A percentile compares a stretch with the other conserved stretches of the same genome.
Conservation (phyloP, 2,329 filamentous ascomycete species). For the Venturia effusa region DNA sequence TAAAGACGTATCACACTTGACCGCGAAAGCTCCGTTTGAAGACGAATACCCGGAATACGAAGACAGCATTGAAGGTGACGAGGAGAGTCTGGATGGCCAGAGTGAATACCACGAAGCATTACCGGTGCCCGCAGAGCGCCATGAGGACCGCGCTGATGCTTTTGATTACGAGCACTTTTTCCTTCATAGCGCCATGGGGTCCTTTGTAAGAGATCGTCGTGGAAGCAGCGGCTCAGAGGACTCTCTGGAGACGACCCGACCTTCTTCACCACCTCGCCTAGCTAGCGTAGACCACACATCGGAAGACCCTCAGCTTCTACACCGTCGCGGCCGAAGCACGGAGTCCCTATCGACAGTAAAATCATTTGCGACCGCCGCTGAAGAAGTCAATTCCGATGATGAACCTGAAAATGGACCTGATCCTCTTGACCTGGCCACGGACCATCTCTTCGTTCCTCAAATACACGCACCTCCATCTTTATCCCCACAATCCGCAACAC, state of each 20-base stretch:
- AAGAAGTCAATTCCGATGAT: constrained; percentile 5
- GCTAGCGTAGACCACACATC: not conserved
- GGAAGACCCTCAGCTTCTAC: constrained; percentile 4
- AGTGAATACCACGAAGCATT: constrained; percentile 14
- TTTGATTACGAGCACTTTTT: constrained; percentile 98
- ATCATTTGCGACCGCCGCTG: constrained; percentile 12
- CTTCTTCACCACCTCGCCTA: constrained; percentile 12
- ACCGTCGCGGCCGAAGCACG: constrained; percentile 10
- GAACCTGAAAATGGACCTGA: constrained; percentile 11
- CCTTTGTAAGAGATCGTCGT: constrained; percentile 45
- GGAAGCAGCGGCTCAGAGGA: constrained; percentile 35
- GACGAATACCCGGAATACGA: constrained; percentile 15
- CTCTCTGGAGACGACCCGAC: constrained; percentile 41
- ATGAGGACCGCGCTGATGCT: constrained; percentile 87
- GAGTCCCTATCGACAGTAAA: constrained; percentile 13
- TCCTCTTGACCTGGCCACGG: not conserved
- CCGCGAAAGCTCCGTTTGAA: constrained; percentile 24
- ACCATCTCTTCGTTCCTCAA: not conserved
- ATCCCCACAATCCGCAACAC: not conserved
- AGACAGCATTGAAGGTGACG: constrained; percentile 13
- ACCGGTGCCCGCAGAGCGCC: constrained; percentile 39
- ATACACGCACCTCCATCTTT: not conserved
- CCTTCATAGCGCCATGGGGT: constrained; percentile 82
- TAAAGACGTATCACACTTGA: constrained; percentile 27
- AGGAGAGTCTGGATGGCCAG: constrained; percentile 7